These are phyloP conservation scores for Coemansia sp. DNA, from an alignment of 192 early-diverging fungal species.

Conservation along the genomic window DNA sequence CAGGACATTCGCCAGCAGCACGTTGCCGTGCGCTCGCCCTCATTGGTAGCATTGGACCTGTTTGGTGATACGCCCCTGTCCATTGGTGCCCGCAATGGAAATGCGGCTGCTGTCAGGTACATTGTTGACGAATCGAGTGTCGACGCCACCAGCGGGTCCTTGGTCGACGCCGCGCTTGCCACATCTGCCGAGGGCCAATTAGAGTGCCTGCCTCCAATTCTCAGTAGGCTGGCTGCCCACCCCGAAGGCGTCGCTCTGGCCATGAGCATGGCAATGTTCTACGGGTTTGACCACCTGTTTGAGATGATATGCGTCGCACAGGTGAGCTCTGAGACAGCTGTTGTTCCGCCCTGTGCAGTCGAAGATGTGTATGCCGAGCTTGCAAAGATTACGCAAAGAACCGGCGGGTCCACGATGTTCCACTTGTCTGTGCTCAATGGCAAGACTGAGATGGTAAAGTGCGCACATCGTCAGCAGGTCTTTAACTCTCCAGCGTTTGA, in stretches of 20 bases:
- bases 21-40: conserved; percentile 7
- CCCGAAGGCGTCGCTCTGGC: conserved; percentile 30
- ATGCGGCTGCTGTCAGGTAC: conserved; percentile 32
- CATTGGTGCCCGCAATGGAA: conserved; percentile 35
- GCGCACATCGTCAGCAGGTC: conserved; percentile 19
- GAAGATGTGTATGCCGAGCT: conserved; percentile 17
- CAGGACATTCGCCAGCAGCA: conserved; percentile 24
- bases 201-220: conserved; percentile 16
- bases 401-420: conserved; percentile 31
- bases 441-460: conserved; percentile 20
- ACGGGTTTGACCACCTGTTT: conserved; percentile 34
- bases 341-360: not conserved
- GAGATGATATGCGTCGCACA: conserved; percentile 22
- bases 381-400: conserved; percentile 8
- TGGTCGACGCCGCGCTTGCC: conserved; percentile 31
- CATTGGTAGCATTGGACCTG: conserved; percentile 30
- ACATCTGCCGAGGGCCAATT: conserved; percentile 15
- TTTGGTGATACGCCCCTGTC: conserved; percentile 48
- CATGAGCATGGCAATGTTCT: conserved; percentile 35
- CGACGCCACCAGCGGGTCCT: conserved; percentile 17
- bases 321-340: conserved; percentile 6
- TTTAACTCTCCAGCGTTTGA: conserved; percentile 18
- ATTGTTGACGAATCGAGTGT: conserved; percentile 43
- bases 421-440: conserved; percentile 48
- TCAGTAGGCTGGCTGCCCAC: conserved; percentile 19